These are phyloP conservation scores for Debaryomyces tyrocola DNA, from an alignment of 805 yeast genomes.

Conservation along the genomic window DNA sequence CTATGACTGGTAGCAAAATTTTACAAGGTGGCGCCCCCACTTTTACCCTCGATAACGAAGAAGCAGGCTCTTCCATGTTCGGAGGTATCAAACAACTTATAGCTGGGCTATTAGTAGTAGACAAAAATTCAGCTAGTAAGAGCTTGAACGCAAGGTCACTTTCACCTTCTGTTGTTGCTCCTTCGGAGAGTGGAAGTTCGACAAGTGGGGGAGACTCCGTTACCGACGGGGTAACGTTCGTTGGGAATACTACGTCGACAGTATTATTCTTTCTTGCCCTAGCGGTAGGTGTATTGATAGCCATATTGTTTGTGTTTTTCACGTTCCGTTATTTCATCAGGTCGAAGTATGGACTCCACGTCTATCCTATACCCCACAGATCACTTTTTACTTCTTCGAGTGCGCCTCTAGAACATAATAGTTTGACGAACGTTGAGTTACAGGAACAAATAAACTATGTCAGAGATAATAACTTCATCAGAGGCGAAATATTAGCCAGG, in stretches of 20 bases:
- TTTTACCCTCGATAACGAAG: too few species aligned
- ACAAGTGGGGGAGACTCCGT: not conserved
- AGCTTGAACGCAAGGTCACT: too few species aligned
- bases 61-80: too few species aligned
- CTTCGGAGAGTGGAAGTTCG: not conserved
- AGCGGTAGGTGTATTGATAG: constrained; percentile 60
- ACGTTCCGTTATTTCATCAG: constrained; percentile 60
- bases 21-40: too few species aligned
- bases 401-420: not conserved
- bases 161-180: too few species aligned
- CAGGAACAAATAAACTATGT: constrained; percentile 37
- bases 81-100: too few species aligned
- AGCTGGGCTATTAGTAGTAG: not conserved
- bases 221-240: constrained; percentile 21
- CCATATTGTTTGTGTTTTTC: constrained; percentile 56
- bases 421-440: constrained; percentile 21
- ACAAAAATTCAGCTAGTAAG: too few species aligned
- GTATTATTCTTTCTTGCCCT: constrained; percentile 64
- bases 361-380: constrained; percentile 36
- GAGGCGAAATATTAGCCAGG: constrained; percentile 31
- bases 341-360: constrained; percentile 54
- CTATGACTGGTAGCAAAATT: too few species aligned
- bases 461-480: constrained; percentile 29
- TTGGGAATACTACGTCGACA: constrained; percentile 57
- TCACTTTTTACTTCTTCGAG: not conserved